A percentile compares a stretch with the other conserved stretches of the same genome.
phyloP scores from a whole-genome alignment of 78 protist species.

The Dictyostelium intermedium region DNA sequence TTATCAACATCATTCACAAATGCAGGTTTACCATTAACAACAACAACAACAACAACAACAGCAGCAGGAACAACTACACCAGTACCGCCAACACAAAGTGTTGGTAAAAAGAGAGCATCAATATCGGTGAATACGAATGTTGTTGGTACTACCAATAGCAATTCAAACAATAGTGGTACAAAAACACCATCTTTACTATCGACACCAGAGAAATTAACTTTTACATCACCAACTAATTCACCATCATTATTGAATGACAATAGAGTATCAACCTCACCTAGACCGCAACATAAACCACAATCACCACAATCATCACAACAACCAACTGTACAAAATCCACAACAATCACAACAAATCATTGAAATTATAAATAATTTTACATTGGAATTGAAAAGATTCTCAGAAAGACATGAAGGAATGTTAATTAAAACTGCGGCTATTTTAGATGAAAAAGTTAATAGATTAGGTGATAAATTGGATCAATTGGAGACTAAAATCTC shows the following conservation, averaged over 20 bases:
- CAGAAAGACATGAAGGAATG: conserved; percentile 53
- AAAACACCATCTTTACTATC: neutral
- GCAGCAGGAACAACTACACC: neutral
- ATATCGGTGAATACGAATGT: neutral
- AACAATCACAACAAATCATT: neutral
- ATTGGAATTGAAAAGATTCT: conserved; percentile 10
- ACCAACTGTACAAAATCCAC: neutral
- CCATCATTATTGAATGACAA: neutral
- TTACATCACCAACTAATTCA: neutral
- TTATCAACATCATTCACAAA: neutral
- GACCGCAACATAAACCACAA: neutral
- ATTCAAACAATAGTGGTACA: too few relatives aligned
- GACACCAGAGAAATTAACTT: conserved; percentile 11
- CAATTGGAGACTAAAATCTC: conserved; percentile 45
- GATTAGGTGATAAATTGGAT: conserved; percentile 56
- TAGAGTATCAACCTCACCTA: conserved; percentile 4
- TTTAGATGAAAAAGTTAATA: conserved; percentile 51
- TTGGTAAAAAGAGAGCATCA: neutral
- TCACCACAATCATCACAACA: neutral
- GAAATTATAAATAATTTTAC: conserved; percentile 45
- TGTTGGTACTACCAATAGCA: neutral
- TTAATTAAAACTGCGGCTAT: conserved; percentile 28
- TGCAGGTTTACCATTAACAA: neutral
- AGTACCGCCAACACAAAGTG: neutral
- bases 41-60: neutral